phyloP scores from a whole-genome alignment of 2,329 filamentous ascomycete genomes.

The Phialophora expanda region DNA sequence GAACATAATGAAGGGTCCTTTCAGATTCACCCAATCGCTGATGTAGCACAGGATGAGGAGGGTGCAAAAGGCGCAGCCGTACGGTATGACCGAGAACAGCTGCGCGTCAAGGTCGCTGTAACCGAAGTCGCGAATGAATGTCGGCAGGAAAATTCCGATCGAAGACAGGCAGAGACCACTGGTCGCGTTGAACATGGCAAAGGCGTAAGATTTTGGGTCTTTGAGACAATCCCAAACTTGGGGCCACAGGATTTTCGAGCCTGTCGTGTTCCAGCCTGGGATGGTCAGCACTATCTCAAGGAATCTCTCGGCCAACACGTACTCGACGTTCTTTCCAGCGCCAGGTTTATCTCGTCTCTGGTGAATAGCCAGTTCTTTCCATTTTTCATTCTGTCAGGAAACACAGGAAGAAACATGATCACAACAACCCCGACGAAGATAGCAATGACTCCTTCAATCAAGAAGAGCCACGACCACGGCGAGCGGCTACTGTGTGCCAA shows the following conservation, averaged over 20 bases:
- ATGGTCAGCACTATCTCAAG: not conserved
- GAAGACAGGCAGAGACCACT: conserved; percentile 15
- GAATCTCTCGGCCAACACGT: not conserved
- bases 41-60: conserved; percentile 9
- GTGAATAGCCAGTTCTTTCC: conserved; percentile 31
- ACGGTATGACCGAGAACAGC: conserved; percentile 26
- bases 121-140: conserved; percentile 28
- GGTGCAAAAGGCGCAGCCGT: conserved; percentile 21
- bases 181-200: conserved; percentile 8
- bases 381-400: conserved; percentile 46
- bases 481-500: conserved; percentile 1
- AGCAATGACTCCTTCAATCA: conserved; percentile 8
- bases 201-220: conserved; percentile 23
- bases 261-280: conserved; percentile 18
- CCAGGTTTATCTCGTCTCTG: conserved; percentile 9
- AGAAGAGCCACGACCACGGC: conserved; percentile 12
- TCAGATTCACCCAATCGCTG: conserved; percentile 20
- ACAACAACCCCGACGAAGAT: conserved; percentile 5
- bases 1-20: conserved; percentile 21
- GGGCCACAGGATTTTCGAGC: conserved; percentile 10
- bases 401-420: not conserved
- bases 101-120: conserved; percentile 24
- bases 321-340: not conserved
- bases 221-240: conserved; percentile 17
- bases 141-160: conserved; percentile 28